Conservation (phyloP, 2,329 filamentous ascomycete genomes). For the Aureobasidium vineae region DNA sequence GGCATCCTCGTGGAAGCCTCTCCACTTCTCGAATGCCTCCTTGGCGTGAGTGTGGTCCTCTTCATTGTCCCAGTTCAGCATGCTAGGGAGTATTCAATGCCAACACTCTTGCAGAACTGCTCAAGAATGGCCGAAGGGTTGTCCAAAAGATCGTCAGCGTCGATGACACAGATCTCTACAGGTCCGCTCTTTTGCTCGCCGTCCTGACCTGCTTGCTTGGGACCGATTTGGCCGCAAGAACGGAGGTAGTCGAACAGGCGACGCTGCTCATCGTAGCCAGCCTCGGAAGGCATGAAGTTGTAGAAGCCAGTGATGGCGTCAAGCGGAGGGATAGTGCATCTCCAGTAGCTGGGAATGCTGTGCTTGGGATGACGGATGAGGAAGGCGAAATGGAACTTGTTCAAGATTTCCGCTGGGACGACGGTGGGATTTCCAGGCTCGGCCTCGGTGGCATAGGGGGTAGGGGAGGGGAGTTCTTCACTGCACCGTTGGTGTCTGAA, state of each 20-base stretch:
- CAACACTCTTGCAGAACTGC: conserved; percentile 78
- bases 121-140: conserved; percentile 72
- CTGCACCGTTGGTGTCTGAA: conserved; percentile 32
- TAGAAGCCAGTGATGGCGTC: conserved; percentile 79
- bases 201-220: conserved; percentile 53
- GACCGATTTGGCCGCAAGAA: conserved; percentile 66
- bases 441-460: conserved; percentile 57
- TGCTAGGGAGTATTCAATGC: conserved; percentile 70
- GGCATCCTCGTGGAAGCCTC: conserved; percentile 93
- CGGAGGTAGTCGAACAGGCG: conserved; percentile 83
- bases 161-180: conserved; percentile 76
- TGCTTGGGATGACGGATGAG: conserved; percentile 93
- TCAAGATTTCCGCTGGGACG: conserved; percentile 69
- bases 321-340: conserved; percentile 87
- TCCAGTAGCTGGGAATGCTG: conserved; percentile 90
- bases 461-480: conserved; percentile 47
- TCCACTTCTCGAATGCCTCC: conserved; percentile 91
- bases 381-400: conserved; percentile 90
- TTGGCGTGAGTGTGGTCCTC: conserved; percentile 67
- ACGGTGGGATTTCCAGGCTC: conserved; percentile 81
- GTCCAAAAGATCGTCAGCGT: conserved; percentile 92
- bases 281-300: conserved; percentile 82
- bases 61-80: conserved; percentile 81
- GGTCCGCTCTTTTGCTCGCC: conserved; percentile 31
- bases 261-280: conserved; percentile 86